Conservation (phyloP, 2,329 filamentous ascomycete species). For the Botryosphaeria dothidea region DNA sequence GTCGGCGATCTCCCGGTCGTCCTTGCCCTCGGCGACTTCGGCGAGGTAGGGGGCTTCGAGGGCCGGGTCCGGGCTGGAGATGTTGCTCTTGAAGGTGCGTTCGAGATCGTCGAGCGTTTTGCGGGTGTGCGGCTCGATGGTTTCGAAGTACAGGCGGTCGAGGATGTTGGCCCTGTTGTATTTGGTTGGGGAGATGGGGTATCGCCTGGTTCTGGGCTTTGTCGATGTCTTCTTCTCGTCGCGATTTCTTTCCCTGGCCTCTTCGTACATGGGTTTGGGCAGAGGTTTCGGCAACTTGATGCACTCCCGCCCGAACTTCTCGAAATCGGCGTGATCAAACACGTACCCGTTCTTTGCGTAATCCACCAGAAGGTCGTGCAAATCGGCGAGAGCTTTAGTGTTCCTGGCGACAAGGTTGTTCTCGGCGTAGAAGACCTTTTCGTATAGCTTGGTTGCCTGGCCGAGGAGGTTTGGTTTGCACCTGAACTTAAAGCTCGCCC, state of each 20-base stretch:
- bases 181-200: constrained; percentile 5
- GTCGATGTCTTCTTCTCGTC: constrained; percentile 14
- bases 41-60: constrained; percentile 23
- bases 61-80: constrained; percentile 27
- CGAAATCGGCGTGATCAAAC: constrained; percentile 48
- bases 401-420: constrained; percentile 30
- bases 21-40: background rate
- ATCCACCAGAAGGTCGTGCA: constrained; percentile 51
- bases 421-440: constrained; percentile 59
- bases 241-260: constrained; percentile 30
- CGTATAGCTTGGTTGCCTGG: constrained; percentile 64
- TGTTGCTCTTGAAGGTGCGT: constrained; percentile 25
- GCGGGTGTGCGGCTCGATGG: constrained; percentile 47
- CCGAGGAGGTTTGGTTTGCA: constrained; percentile 62
- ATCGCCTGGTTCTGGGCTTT: too few relatives aligned
- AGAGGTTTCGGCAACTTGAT: constrained; percentile 57
- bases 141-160: constrained; percentile 61
- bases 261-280: constrained; percentile 33
- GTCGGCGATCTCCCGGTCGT: constrained; percentile 23
- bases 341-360: constrained; percentile 49
- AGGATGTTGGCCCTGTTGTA: constrained; percentile 52
- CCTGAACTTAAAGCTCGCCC: constrained; percentile 59
- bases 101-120: constrained; percentile 32
- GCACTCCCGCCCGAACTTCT: constrained; percentile 52
- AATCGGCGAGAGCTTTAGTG: constrained; percentile 34